Base-by-base conservation (phyloP, 768 basidiomycete genomes). In the Epithele typhae region DNA sequence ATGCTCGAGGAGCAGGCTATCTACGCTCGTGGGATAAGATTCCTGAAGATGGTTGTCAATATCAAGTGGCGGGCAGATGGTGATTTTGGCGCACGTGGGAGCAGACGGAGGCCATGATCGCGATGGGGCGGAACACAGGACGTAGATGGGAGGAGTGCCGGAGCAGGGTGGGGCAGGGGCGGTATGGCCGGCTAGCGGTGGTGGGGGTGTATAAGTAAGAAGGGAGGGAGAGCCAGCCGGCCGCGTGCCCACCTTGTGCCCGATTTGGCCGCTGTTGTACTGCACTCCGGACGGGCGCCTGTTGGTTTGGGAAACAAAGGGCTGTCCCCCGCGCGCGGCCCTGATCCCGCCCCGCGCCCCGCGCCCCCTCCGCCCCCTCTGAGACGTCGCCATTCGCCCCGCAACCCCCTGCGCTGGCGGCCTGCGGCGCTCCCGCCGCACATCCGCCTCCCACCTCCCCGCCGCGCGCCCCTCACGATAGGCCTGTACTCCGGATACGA, bases 1-100 rank as follows among this genome's bases (percentile, higher is more conserved):
- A 25, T 69, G 63, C 9, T 46, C 59, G 30, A 64, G 55, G 40
- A 60, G 43, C 1, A 52, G 38, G 43, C 57, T 61, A 19, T 59
- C 59, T 38, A 51, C 53, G 53, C 59, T 59, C 43, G 45, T 52
- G 37, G 48, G 54, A 39, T 56, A 54, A 14, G 53, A 54, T 38
- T 49, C 54, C 62, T 60, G 38, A 18, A 37, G 25, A 42, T 37
- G 17, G 23, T 24, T 37, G 47, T 46, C 44, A 56, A 46, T 17
- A 30, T 30, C 27, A 30, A 7, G 27, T 14, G 14, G 7, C 8
- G 14, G 7, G 27, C 27, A 30, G 27, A 30, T 30, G 27, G 27
- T 7, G 27, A 30, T 30, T 7, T 7, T 7, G 27, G 27, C 7
- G 27, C 56, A 57, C 56, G 32, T 54, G 53, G 18, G 50, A 49